phyloP scores from a whole-genome alignment of 2,329 filamentous ascomycete species.

The Cladosporium sp. region DNA sequence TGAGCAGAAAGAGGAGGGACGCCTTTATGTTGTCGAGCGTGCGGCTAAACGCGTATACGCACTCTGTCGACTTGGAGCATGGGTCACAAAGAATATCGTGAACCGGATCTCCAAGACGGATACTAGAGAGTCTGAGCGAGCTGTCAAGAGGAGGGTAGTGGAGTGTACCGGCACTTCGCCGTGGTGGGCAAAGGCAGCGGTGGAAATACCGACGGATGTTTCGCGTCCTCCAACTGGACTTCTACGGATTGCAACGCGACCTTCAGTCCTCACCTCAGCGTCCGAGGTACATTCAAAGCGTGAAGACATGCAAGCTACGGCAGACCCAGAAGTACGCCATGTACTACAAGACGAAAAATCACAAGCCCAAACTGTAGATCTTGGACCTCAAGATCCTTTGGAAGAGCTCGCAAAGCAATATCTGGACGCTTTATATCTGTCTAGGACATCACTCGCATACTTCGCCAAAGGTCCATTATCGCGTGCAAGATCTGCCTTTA shows the following conservation, averaged over 20 bases:
- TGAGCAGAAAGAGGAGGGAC: conserved; percentile 51
- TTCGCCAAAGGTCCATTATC: conserved; percentile 79
- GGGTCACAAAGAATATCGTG: conserved; percentile 58
- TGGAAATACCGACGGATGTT: conserved; percentile 14
- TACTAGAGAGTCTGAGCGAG: conserved; percentile 23
- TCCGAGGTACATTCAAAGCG: background rate
- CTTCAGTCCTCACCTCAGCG: background rate
- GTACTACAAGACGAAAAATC: background rate
- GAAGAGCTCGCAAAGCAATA: conserved; percentile 33
- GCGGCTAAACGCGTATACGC: conserved; percentile 59
- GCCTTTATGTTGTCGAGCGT: conserved; percentile 61
- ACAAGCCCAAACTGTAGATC: background rate
- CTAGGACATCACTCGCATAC: conserved; percentile 70
- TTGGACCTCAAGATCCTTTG: conserved; percentile 16
- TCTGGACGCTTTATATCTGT: conserved; percentile 44
- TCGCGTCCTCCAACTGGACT: conserved; percentile 15
- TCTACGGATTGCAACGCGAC: conserved; percentile 14
- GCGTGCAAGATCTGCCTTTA: conserved; percentile 66
- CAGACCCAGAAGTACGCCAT: background rate
- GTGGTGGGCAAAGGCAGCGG: conserved; percentile 15
- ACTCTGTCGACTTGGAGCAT: conserved; percentile 62
- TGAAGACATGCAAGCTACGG: background rate
- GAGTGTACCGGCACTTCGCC: conserved; percentile 17
- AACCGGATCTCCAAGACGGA: conserved; percentile 38
- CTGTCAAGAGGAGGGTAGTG: conserved; percentile 24